phyloP scores from a whole-genome alignment of 108 stramenopile genomes.

The Pseudonitzschia delicatissima region DNA sequence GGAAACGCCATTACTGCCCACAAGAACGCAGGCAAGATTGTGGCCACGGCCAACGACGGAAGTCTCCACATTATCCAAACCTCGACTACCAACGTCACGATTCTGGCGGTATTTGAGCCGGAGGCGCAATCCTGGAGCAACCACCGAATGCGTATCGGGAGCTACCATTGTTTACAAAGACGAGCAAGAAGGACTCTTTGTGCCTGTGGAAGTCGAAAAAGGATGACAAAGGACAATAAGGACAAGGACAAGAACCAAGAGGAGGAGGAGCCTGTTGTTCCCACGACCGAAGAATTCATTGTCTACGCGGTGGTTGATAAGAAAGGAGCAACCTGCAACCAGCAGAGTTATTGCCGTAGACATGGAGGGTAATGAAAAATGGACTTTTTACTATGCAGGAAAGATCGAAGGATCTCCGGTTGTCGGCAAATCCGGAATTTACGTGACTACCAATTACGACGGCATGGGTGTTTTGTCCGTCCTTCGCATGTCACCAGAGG shows the following conservation, averaged over 20 bases:
- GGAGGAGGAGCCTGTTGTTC: not conserved
- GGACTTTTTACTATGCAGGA: conserved; percentile 28
- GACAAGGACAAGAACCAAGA: not conserved
- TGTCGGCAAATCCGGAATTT: conserved; percentile 27
- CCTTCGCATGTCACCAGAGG: not conserved
- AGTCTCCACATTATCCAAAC: conserved; percentile 32
- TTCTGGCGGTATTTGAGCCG: conserved; percentile 26
- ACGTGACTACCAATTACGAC: conserved; percentile 27
- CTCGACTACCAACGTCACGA: not conserved
- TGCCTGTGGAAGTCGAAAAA: not conserved
- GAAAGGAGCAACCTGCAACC: not conserved
- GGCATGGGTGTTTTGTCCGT: conserved; percentile 23
- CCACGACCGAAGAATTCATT: not conserved
- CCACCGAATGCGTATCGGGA: conserved; percentile 32
- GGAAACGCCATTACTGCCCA: conserved; percentile 40
- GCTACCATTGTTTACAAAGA: conserved; percentile 2
- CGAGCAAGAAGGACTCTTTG: not conserved
- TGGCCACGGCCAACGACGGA: conserved; percentile 39
- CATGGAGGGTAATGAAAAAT: conserved; percentile 31
- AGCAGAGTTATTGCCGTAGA: conserved; percentile 43
- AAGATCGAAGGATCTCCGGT: conserved; percentile 32
- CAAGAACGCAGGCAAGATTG: conserved; percentile 23
- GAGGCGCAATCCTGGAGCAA: not conserved
- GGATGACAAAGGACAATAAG: too few relatives aligned
- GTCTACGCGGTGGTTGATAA: conserved; percentile 42